Conservation (phyloP, 2,329 filamentous ascomycete genomes). For the Nigrograna mackinnonii region DNA sequence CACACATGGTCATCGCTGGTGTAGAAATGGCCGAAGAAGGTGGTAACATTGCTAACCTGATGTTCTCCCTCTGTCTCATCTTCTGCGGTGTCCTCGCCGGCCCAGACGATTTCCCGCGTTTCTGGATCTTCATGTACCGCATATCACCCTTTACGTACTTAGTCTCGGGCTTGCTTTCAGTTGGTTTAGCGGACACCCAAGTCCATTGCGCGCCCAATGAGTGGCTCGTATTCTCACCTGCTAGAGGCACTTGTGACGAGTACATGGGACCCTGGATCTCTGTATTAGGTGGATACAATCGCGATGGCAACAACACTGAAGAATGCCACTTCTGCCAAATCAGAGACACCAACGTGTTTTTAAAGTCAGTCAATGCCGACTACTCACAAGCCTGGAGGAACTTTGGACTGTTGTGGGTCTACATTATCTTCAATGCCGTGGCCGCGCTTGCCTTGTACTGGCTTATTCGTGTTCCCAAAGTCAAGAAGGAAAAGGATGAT, state of each 20-base stretch:
- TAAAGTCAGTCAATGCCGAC: conserved; percentile 44
- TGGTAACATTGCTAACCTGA: conserved; percentile 74
- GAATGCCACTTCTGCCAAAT: conserved; percentile 48
- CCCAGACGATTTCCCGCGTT: conserved; percentile 65
- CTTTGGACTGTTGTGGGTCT: conserved; percentile 59
- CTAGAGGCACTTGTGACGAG: conserved; percentile 48
- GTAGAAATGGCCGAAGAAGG: conserved; percentile 76
- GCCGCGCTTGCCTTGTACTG: conserved; percentile 58
- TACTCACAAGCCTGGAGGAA: conserved; percentile 56
- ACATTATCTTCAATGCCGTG: conserved; percentile 55
- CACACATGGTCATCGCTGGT: conserved; percentile 75
- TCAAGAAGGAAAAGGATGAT: conserved; percentile 44
- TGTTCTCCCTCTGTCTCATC: conserved; percentile 73
- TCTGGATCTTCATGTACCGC: conserved; percentile 87
- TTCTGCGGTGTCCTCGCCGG: conserved; percentile 76
- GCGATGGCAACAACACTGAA: conserved; percentile 31
- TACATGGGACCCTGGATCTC: conserved; percentile 42
- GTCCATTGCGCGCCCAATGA: conserved; percentile 74
- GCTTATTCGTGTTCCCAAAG: conserved; percentile 57
- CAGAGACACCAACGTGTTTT: conserved; percentile 47
- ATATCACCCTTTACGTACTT: conserved; percentile 84
- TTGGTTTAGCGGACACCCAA: conserved; percentile 67
- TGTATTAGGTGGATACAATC: conserved; percentile 40
- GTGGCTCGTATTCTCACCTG: conserved; percentile 67
- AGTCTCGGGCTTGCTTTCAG: conserved; percentile 71